Evolutionary conservation across 2,329 filamentous ascomycete species (phyloP), one percentile per base, ranked within the genome.

Genomic region (Penicillium sp.): DNA sequence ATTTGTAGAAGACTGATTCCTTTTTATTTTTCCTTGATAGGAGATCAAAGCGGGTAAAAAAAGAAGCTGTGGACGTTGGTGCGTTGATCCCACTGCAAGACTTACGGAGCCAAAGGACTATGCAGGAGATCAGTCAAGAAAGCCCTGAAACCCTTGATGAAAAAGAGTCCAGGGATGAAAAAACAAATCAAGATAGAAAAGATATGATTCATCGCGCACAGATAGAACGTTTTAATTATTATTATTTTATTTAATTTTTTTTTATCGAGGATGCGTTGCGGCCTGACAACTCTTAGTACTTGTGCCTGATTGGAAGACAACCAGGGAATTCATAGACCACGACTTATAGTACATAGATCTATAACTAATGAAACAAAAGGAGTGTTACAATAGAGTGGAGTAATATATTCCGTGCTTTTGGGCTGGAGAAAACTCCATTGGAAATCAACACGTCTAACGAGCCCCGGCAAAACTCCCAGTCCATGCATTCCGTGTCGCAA

Each of bases 401-500:
- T 44, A 31, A 39, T 47, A 20, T 18, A n/a, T 37, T 34, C 14
- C 42, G 36, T 43, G 40, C 39, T 44, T 47, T 50, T 44, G 40
- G 37, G 26, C 39, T 47, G 43, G 36, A 38, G 40, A 50, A 26
- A 45, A 10, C 27, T 34, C 31, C 31, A 34, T 34, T 34, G 31
- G 14, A 34, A 18, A 34, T 27, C 29, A 29, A 45, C 36, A 50
- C 43, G 38, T 47, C 49, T 46, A 54, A 35, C 18, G 34, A 28
- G 20, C 35, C 40, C 42, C 46, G 46, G 35, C 27, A 42, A 66
- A 66, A 20, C 18, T 62, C 58, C 64, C 63, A 52, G 49, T 51
- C 60, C 59, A 67, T 67, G 64, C 64, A 63, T 62, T 59, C 60
- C 57, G 49, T 53, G 55, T 41, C 35, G 38, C 40, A 51, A 51